These are phyloP conservation scores for Puccinia novopanici DNA, from an alignment of 1,284 basidiomycete genomes.

Conservation along the genomic window DNA sequence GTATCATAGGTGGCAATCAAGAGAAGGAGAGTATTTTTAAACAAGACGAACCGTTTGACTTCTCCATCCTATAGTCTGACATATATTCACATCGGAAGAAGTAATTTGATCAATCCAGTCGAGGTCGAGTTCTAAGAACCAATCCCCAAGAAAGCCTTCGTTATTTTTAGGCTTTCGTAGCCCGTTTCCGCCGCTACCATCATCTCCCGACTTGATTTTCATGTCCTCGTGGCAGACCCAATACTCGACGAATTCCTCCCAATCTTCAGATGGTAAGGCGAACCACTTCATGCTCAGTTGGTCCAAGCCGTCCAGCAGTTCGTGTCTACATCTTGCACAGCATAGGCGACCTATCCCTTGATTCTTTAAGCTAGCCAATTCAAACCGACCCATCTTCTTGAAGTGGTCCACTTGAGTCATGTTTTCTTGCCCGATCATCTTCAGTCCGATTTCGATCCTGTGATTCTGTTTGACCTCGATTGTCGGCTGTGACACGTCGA, in stretches of 20 bases:
- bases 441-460: conserved; percentile 25
- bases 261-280: conserved; percentile 25
- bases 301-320: conserved; percentile 27
- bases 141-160: conserved; percentile 33
- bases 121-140: conserved; percentile 17
- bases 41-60: conserved; percentile 2
- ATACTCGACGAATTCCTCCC: conserved; percentile 47
- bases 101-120: conserved; percentile 18
- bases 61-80: background rate
- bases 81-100: background rate
- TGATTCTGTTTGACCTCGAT: background rate
- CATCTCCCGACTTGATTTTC: conserved; percentile 7
- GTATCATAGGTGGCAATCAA: no score
- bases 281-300: conserved; percentile 16
- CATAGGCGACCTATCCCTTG: background rate
- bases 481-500: background rate
- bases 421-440: background rate
- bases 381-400: background rate
- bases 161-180: conserved; percentile 1
- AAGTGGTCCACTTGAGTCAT: background rate
- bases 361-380: background rate
- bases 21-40: no score
- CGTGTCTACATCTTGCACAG: conserved; percentile 24
- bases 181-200: background rate
- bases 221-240: conserved; percentile 46